These are phyloP conservation scores for Heliamphora pulchella DNA, from an alignment of 179 eudicot species.

Conservation along the genomic window DNA sequence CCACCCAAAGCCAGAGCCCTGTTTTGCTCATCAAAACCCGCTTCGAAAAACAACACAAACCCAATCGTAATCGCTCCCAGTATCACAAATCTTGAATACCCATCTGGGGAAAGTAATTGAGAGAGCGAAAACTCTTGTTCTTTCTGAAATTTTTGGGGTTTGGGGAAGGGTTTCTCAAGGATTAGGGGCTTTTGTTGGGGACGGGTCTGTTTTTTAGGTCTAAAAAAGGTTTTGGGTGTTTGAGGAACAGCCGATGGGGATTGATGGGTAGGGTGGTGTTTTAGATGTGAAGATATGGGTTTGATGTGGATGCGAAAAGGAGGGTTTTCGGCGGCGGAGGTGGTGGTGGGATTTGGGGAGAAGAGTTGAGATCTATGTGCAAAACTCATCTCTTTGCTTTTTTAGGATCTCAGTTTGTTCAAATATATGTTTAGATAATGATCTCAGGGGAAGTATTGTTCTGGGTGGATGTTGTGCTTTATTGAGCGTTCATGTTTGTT, in stretches of 20 bases:
- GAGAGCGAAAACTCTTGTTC: no score
- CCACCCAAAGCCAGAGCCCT: conserved; percentile 83
- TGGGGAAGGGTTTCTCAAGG: background rate
- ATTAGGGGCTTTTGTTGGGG: background rate
- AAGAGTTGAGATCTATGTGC: conserved; percentile 24
- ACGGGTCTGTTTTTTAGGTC: background rate
- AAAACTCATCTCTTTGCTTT: conserved; percentile 19
- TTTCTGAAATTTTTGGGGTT: conserved; percentile 6
- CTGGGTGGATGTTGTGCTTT: conserved; percentile 6
- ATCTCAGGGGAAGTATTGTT: background rate
- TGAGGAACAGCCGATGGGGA: background rate
- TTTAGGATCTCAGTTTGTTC: background rate
- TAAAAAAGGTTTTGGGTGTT: background rate
- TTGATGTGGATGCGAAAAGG: conserved; percentile 19
- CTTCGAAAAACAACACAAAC: conserved; percentile 31
- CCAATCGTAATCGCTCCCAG: conserved; percentile 15
- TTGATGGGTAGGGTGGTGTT: conserved; percentile 9
- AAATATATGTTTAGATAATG: background rate
- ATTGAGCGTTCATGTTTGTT: no score
- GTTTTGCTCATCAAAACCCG: conserved; percentile 51
- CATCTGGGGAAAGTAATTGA: background rate
- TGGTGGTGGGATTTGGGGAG: conserved; percentile 15
- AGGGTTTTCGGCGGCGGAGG: conserved; percentile 7
- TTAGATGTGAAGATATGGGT: conserved; percentile 21
- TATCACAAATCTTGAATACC: conserved; percentile 1